Conservation (phyloP, 2,329 filamentous ascomycete species). For the Aureobasidium sp. region DNA sequence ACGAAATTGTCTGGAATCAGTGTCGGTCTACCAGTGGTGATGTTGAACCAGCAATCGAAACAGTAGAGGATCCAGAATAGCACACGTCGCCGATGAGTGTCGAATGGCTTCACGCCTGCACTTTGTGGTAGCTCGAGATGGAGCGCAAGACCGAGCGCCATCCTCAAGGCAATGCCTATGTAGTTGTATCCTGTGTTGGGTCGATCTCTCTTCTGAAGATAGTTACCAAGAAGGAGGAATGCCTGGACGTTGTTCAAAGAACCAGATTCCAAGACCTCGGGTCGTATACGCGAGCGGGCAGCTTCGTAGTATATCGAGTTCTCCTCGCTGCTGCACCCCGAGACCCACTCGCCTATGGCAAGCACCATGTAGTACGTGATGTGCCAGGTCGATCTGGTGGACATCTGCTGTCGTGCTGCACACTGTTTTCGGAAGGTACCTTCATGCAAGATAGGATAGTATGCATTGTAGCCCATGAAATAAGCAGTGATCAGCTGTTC, state of each 20-base stretch:
- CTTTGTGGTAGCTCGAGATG: slow-evolving; percentile 40
- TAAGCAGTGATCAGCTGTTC: slow-evolving; percentile 24
- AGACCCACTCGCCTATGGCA: slow-evolving; percentile 35
- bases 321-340: slow-evolving; percentile 29
- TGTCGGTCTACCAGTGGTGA: slow-evolving; percentile 42
- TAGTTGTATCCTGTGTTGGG: slow-evolving; percentile 44
- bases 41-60: slow-evolving; percentile 40
- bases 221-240: slow-evolving; percentile 38
- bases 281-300: slow-evolving; percentile 36
- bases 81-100: slow-evolving; percentile 23
- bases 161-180: slow-evolving; percentile 37
- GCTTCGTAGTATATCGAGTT: slow-evolving; percentile 36
- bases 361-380: slow-evolving; percentile 39
- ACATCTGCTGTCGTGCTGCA: slow-evolving; percentile 26
- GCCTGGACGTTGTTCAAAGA: slow-evolving; percentile 42
- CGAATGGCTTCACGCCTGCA: slow-evolving; percentile 29
- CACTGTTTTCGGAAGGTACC: slow-evolving; percentile 39
- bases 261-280: slow-evolving; percentile 40
- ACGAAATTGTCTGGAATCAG: slow-evolving; percentile 36
- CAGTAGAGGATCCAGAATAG: slow-evolving; percentile 32
- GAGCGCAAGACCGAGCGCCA: slow-evolving; percentile 41
- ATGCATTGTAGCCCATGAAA: slow-evolving; percentile 38
- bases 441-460: slow-evolving; percentile 41
- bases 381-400: slow-evolving; percentile 31
- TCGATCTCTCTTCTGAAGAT: slow-evolving; percentile 42